These are phyloP conservation scores for Teratosphaeriaceae sp. DNA, from an alignment of 2,329 filamentous ascomycete species.

Conservation along the genomic window DNA sequence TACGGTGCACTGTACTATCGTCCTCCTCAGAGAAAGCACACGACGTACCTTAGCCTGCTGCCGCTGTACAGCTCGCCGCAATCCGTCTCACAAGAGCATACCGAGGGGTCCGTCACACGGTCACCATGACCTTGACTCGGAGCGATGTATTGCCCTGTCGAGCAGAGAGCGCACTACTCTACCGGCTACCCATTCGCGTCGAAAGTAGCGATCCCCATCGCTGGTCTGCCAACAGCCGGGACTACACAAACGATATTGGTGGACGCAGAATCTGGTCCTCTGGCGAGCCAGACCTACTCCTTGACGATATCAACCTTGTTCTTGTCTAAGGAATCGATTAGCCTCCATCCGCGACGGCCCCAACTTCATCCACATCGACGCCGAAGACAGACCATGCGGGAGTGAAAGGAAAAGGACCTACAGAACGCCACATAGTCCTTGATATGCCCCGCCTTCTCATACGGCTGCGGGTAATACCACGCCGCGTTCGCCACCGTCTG, in stretches of 20 bases:
- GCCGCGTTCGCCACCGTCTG: constrained; percentile 4
- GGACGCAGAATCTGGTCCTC: too few species aligned
- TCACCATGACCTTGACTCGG: too few species aligned
- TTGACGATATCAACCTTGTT: constrained; percentile 4
- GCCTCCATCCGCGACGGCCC: neutral
- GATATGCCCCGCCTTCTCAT: constrained; percentile 5
- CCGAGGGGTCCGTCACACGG: neutral
- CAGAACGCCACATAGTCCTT: constrained; percentile 7
- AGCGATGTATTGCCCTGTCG: too few species aligned
- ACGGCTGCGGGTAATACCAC: constrained; percentile 6
- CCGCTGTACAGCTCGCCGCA: neutral
- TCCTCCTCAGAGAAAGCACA: neutral
- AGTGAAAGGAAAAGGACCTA: neutral
- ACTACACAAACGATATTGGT: too few species aligned
- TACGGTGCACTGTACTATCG: too few species aligned
- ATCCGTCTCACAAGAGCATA: neutral
- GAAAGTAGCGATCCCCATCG: too few species aligned
- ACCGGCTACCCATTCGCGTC: too few species aligned
- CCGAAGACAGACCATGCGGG: neutral
- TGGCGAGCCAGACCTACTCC: constrained; percentile 1
- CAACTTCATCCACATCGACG: neutral
- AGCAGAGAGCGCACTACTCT: too few species aligned
- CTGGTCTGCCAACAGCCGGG: too few species aligned
- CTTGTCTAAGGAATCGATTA: neutral
- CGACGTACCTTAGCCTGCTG: neutral